Evolutionary conservation across 2,329 filamentous ascomycete species (phyloP), one percentile per base, ranked within the genome.

Genomic region (Ascochyta lentis): DNA sequence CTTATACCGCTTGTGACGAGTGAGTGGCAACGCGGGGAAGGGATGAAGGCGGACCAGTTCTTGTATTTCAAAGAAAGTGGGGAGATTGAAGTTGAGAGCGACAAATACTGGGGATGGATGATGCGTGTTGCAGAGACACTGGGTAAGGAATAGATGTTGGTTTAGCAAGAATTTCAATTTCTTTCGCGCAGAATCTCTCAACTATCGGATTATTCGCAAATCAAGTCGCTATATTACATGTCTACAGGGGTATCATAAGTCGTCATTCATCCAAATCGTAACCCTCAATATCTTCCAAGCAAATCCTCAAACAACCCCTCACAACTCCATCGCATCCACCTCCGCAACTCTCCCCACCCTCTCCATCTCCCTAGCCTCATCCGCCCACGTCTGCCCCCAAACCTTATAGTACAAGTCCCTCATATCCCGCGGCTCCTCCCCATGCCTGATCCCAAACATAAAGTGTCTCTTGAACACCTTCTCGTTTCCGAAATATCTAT

Each of bases 381-480:
- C 55, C 26, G 26, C 33, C 55, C 55, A 58, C 29, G 49, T 47
- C 31, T 23, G 22, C 10, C n/a, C 46, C 55, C 50, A 54, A 13
- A 58, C 37, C 13, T 26, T 46, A 12, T 54, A 54, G 33, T 58
- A 58, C 26, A 58, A 29, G 4, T 58, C 46, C 8, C 46, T 46
- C 46, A 54, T 49, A 40, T 58, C 50, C 22, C 42, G 38, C 19
- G 46, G 37, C 23, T 58, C 49, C 27, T 40, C 50, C 3, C 46
- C 49, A 38, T 58, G 55, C 38, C 24, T 54, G 2, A 23, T 16
- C 9, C 37, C 35, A 19, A 58, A 58, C 55, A 58, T 50, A 6
- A 58, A 58, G 27, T 58, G 55, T 41, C 55, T 38, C 23, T 54
- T 58, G 13, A 58, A 58, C 13, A 58, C 55, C 33, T 7, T 54